Evolutionary conservation across 768 basidiomycete genomes (phyloP).

Genomic region (Roridomyces roridus): DNA sequence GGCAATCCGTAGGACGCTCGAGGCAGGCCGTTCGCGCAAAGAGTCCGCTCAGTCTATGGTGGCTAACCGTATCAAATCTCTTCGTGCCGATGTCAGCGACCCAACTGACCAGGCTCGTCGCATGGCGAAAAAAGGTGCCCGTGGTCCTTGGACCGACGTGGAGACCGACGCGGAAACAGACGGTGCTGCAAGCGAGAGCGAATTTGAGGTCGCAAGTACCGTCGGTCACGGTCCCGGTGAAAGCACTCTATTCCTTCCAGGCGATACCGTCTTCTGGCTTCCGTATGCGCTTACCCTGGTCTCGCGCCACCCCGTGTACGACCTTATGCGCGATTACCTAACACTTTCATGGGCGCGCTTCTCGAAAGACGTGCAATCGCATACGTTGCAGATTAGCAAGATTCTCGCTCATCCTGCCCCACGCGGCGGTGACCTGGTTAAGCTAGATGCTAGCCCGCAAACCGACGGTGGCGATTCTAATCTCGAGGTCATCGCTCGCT

Average conservation of each 20-base stretch:
- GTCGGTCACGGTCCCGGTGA: conserved; percentile 84
- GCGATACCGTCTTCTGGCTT: conserved; percentile 93
- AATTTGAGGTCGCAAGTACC: conserved; percentile 83
- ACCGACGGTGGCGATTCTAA: conserved; percentile 56
- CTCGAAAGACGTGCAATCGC: conserved; percentile 92
- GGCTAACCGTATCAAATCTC: conserved; percentile 67
- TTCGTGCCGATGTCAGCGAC: conserved; percentile 62
- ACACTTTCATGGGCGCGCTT: conserved; percentile 96
- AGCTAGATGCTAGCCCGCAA: conserved; percentile 81
- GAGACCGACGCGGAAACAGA: conserved; percentile 86
- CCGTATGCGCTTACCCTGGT: conserved; percentile 91
- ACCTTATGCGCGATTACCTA: conserved; percentile 93
- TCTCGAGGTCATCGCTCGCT: conserved; percentile 86
- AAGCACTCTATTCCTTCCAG: conserved; percentile 87
- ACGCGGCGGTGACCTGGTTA: conserved; percentile 84
- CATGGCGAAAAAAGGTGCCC: conserved; percentile 60
- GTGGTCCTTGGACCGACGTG: conserved; percentile 73
- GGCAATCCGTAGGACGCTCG: conserved; percentile 84
- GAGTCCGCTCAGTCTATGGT: conserved; percentile 80
- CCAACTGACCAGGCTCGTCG: conserved; percentile 64
- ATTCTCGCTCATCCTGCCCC: conserved; percentile 89
- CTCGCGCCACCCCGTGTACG: conserved; percentile 92
- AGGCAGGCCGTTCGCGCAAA: conserved; percentile 78
- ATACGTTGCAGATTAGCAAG: conserved; percentile 89
- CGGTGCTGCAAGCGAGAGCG: conserved; percentile 82